Evolutionary conservation across 2,329 filamentous ascomycete species (phyloP), one percentile per base, ranked within the genome.

Genomic region (Aspergillus fumigatus): DNA sequence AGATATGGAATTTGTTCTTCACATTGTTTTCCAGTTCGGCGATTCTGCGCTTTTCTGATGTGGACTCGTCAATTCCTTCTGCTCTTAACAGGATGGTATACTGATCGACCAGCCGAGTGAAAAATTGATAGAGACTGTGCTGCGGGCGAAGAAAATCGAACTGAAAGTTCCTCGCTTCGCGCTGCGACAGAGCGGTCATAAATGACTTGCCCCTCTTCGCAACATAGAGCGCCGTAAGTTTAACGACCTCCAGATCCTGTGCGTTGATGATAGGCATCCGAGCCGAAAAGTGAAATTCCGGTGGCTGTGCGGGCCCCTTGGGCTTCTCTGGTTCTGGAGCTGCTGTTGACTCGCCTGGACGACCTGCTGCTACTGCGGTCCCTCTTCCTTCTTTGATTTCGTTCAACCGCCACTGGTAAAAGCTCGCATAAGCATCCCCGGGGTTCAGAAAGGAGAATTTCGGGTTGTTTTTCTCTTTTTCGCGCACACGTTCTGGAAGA

Each of bases 191-290:
- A 54, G 88, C 84, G 23, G 92, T 97, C 84, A 96, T 90, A 77
- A 94, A 99, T 59, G 88, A 87, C 59, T 92, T 87, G 14, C 94
- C 94, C 68, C 96, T 93, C 75, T 93, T 92, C 52, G 94, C 94
- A 51, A 93, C 91, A 74, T 94, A 97, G 26, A 96, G 80, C 21
- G 94, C 94, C 38, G 93, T 96, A 69, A 96, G 76, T 61, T 82
- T 83, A 57, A 87, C 78, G 25, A 87, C 80, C 53, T 87, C 85
- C 59, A 97, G 78, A 80, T 99, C 94, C 74, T 96, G 90, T 62
- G 95, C 91, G 75, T 88, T 96, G 77, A 99, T 96, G 65, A 92
- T 93, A 56, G 94, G 94, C 90, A 97, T 96, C 71, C 92, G 89
- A 65, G 94, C 92, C 55, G 91, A 96, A 78, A 97, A 99, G 65